phyloP scores from a whole-genome alignment of 768 basidiomycete species.

The Boletus rubroflammeus region DNA sequence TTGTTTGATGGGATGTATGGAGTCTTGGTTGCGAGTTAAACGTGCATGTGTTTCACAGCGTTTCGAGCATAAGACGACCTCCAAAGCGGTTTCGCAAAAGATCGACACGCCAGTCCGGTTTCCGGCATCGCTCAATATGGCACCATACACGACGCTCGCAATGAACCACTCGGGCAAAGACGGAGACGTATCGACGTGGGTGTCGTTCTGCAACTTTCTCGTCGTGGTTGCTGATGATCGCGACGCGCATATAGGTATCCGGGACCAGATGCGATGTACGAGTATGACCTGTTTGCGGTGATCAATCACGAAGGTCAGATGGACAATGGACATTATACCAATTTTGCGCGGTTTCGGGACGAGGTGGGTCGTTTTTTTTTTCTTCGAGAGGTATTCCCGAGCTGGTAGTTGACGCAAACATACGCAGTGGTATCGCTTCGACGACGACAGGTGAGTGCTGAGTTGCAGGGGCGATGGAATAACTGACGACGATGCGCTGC shows the following conservation, averaged over 20 bases:
- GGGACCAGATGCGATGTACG: constrained; percentile 68
- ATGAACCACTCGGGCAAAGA: constrained; percentile 52
- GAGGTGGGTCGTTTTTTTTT: constrained; percentile 53
- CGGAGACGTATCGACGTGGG: constrained; percentile 25
- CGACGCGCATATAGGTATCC: constrained; percentile 33
- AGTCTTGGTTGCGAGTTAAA: not conserved
- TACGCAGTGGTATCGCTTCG: constrained; percentile 84
- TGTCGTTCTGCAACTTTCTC: not conserved
- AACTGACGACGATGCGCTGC: not conserved
- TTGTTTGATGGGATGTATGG: not conserved
- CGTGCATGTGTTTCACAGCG: constrained; percentile 46
- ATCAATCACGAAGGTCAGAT: constrained; percentile 94
- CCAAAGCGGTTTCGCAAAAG: constrained; percentile 75
- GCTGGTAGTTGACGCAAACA: not conserved
- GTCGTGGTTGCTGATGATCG: not conserved
- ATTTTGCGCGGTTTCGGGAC: constrained; percentile 78
- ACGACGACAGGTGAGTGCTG: constrained; percentile 80
- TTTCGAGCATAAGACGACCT: constrained; percentile 81
- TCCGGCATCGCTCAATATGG: constrained; percentile 84
- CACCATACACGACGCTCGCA: constrained; percentile 70
- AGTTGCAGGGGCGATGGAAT: not conserved
- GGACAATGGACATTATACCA: constrained; percentile 93
- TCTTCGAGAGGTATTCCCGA: not conserved
- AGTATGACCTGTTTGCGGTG: constrained; percentile 90
- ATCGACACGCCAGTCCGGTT: constrained; percentile 81